A percentile compares a stretch with the other conserved stretches of the same genome.
Evolutionary conservation across 1,284 basidiomycete species (phyloP).

Genomic region (Dichomitus squalens): DNA sequence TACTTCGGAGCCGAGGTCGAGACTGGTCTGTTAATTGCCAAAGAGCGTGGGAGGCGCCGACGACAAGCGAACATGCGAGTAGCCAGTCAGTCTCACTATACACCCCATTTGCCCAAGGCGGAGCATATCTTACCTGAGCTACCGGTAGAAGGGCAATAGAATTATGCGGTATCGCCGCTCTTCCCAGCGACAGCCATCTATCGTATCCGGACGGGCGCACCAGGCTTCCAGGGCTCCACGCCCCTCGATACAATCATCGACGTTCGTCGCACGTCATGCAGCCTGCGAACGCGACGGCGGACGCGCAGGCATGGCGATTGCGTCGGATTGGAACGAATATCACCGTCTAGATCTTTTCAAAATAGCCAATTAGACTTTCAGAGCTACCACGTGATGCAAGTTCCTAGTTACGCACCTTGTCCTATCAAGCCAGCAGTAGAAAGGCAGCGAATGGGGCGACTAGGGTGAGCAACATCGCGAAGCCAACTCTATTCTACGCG

Average conservation of each 20-base stretch:
- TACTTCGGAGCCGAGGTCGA: slow-evolving; percentile 2
- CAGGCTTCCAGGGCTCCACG: slow-evolving; percentile 10
- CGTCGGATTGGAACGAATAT: slow-evolving; percentile 13
- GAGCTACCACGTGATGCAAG: slow-evolving; percentile 17
- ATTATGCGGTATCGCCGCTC: slow-evolving; percentile 4
- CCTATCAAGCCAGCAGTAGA: neutral
- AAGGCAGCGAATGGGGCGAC: slow-evolving; percentile 12
- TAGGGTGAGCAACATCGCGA: slow-evolving; percentile 7
- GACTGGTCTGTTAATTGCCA: slow-evolving; percentile 10
- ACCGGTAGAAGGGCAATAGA: slow-evolving; percentile 12
- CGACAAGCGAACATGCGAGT: neutral
- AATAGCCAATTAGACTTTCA: slow-evolving; percentile 27
- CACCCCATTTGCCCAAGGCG: slow-evolving; percentile 3
- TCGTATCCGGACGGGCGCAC: slow-evolving; percentile 12
- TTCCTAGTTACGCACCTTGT: slow-evolving; percentile 18
- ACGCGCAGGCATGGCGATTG: slow-evolving; percentile 13
- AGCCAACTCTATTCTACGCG: slow-evolving; percentile 21
- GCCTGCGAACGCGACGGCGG: slow-evolving; percentile 3
- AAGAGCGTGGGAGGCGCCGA: slow-evolving; percentile 6
- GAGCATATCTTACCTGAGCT: slow-evolving; percentile 5
- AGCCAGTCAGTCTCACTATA: slow-evolving; percentile 6
- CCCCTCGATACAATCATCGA: slow-evolving; percentile 16
- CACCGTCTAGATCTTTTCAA: slow-evolving; percentile 16
- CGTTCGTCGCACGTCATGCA: slow-evolving; percentile 15
- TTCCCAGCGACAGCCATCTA: slow-evolving; percentile 10